These are phyloP conservation scores for Zizania palustris DNA, from an alignment of 202 grass and related monocot genomes.

Conservation along the genomic window DNA sequence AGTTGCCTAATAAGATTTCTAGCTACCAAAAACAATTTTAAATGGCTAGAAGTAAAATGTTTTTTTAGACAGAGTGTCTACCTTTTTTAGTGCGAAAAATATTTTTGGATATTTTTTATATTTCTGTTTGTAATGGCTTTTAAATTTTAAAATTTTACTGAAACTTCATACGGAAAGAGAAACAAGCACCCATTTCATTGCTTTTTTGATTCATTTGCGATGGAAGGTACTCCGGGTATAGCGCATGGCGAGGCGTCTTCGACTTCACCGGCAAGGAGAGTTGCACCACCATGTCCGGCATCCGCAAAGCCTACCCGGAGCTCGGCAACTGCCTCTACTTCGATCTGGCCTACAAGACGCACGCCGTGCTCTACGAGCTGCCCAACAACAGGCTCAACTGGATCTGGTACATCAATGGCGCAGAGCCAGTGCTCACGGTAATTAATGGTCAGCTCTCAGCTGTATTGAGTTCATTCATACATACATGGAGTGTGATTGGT, in stretches of 20 bases:
- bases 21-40: too few relatives aligned
- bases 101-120: too few relatives aligned
- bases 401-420: constrained; percentile 87
- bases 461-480: too few relatives aligned
- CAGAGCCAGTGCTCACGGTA: constrained; percentile 73
- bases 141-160: too few relatives aligned
- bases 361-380: constrained; percentile 85
- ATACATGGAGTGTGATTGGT: too few relatives aligned
- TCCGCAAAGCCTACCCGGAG: constrained; percentile 67
- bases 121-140: too few relatives aligned
- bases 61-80: too few relatives aligned
- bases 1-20: too few relatives aligned
- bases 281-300: constrained; percentile 48
- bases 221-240: constrained; percentile 80
- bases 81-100: too few relatives aligned
- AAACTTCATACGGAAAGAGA: too few relatives aligned
- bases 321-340: constrained; percentile 86
- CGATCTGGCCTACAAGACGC: constrained; percentile 68
- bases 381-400: constrained; percentile 73
- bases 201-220: background rate
- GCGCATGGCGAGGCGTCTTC: constrained; percentile 78
- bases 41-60: too few relatives aligned
- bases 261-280: constrained; percentile 74
- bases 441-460: background rate
- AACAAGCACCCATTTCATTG: too few relatives aligned